Evolutionary conservation across 2,329 filamentous ascomycete species (phyloP), one percentile per base, ranked within the genome.

Genomic region (Fusarium albidum): DNA sequence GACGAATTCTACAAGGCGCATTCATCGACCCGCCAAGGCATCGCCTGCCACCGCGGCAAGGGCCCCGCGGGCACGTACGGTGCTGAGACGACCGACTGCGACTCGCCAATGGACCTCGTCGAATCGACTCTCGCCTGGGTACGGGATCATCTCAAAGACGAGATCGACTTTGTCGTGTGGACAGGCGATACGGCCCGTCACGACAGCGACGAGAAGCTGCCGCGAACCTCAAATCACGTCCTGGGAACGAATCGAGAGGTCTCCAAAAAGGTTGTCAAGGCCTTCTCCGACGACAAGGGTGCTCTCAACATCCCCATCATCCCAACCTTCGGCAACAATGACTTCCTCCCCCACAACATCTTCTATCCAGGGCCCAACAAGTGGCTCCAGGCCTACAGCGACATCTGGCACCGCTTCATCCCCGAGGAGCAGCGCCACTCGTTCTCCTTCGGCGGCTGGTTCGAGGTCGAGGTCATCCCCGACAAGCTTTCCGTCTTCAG

Each of bases 291-390:
- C 28, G 78, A 78, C 27, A 78, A 83, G 47, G 83, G 85, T 51
- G 59, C 61, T 32, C 82, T 92, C 52, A 73, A 81, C 11, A 82
- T 98, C 5, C 94, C 95, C 5, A 85, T 98, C 26, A 81, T 99
- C 15, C 93, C 95, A 1, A 97, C 88, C 0, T 88, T 97, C 64
- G 95, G 95, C 55, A 99, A 99, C 77, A 99, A 99, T 74, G 95
- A 99, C 69, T 93, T 99, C 52, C 85, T 97, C 55, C 95, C 95
- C 2, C 95, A 99, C 76, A 99, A 99, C 68, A 96, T 98, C 69
- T 87, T 99, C 71, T 79, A 86, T 34, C 81, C 85, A 1, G 95
- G 94, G 0, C 95, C 95, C 13, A 97, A 97, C 68, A 83, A 83
- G 59, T 96, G 94, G 88, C 90, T 96, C 1, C 83, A 83, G 52